Conservation (phyloP, 2,329 filamentous ascomycete species). For the Amauroascus niger region DNA sequence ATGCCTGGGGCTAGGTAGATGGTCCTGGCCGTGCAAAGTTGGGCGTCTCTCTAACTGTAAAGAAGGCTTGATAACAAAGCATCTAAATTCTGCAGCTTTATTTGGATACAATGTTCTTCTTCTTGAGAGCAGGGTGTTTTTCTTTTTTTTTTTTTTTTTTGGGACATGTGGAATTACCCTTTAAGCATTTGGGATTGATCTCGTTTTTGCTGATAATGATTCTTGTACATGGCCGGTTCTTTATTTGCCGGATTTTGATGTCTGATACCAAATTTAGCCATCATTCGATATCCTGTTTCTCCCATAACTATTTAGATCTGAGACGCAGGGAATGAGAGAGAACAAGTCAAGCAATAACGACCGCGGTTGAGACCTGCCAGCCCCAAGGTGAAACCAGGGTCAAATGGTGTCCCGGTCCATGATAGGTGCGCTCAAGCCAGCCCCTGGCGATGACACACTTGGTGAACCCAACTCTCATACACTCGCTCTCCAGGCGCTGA, state of each 20-base stretch:
- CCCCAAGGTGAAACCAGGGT: slow-evolving; percentile 1
- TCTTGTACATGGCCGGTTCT: not conserved
- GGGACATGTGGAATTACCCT: not conserved
- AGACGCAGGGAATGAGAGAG: too few species aligned
- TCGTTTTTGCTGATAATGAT: not conserved
- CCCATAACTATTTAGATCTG: too few species aligned
- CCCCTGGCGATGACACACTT: slow-evolving; percentile 7
- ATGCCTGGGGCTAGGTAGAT: slow-evolving; percentile 18
- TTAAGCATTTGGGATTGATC: not conserved
- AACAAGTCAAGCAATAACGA: not conserved
- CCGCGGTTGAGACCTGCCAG: not conserved
- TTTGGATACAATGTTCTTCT: not conserved
- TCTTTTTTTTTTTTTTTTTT: not conserved
- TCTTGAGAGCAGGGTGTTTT: not conserved
- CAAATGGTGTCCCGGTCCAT: not conserved
- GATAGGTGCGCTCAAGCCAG: slow-evolving; percentile 1
- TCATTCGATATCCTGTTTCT: not conserved
- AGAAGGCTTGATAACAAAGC: not conserved
- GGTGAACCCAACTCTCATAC: not conserved
- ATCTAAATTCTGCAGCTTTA: not conserved
- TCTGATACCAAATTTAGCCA: slow-evolving; percentile 7
- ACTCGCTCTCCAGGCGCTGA: not conserved
- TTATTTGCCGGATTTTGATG: not conserved
- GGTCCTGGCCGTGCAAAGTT: not conserved
- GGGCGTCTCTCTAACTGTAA: not conserved